Conservation (phyloP, 2,329 filamentous ascomycete species). For the Nannizziopsis barbatae region DNA sequence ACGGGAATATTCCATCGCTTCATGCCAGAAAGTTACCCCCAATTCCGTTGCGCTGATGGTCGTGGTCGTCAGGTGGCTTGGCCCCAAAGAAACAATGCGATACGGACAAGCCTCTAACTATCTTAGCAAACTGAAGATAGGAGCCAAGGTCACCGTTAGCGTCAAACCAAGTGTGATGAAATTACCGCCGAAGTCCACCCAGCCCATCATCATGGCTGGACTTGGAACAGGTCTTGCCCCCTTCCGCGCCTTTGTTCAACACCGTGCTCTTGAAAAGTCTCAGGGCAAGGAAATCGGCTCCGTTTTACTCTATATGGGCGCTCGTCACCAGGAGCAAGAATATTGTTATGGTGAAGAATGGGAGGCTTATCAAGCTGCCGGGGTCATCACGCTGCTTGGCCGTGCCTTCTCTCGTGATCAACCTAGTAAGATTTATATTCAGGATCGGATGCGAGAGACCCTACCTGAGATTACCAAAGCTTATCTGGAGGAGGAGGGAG, state of each 20-base stretch:
- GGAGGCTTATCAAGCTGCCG: constrained; percentile 93
- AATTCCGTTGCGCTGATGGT: constrained; percentile 89
- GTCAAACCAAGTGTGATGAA: constrained; percentile 99
- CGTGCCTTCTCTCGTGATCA: constrained; percentile 94
- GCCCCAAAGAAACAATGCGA: constrained; percentile 73
- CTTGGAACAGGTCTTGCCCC: constrained; percentile 95
- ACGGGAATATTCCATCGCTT: constrained; percentile 97
- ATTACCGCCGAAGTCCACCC: constrained; percentile 73
- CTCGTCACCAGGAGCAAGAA: constrained; percentile 93
- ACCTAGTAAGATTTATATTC: constrained; percentile 97
- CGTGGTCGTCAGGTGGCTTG: constrained; percentile 92
- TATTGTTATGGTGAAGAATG: constrained; percentile 98
- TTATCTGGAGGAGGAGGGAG: constrained; percentile 76
- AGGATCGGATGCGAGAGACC: constrained; percentile 91
- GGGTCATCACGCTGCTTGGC: constrained; percentile 87
- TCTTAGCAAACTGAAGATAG: constrained; percentile 63
- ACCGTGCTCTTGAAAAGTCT: constrained; percentile 95
- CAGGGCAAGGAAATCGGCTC: constrained; percentile 89
- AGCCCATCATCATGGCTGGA: constrained; percentile 96
- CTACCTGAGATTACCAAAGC: constrained; percentile 70
- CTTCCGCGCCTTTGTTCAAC: constrained; percentile 98
- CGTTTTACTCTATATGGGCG: constrained; percentile 91
- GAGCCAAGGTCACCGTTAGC: constrained; percentile 75
- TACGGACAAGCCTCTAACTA: constrained; percentile 90
- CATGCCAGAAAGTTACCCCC: constrained; percentile 86